These are phyloP conservation scores for Capronia coronata DNA, from an alignment of 2,329 filamentous ascomycete genomes.

Conservation along the genomic window DNA sequence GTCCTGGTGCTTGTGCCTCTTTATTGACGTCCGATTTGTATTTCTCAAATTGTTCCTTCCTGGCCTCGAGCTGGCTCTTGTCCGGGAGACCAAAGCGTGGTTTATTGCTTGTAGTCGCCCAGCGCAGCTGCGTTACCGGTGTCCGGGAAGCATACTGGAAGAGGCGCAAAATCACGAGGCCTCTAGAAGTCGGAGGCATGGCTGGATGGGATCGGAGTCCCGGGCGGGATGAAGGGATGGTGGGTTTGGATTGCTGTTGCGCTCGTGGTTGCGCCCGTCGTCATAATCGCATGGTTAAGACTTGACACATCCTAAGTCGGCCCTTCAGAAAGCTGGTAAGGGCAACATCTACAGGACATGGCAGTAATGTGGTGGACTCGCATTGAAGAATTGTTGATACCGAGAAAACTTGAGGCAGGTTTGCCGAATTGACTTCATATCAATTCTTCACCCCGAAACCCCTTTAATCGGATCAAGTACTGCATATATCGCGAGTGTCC, in stretches of 20 bases:
- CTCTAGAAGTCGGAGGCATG: slow-evolving; percentile 12
- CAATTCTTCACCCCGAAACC: not conserved
- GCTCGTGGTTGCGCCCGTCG: not conserved
- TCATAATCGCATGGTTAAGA: not conserved
- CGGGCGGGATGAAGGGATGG: not conserved
- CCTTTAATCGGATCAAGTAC: too few relatives aligned
- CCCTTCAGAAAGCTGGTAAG: too few relatives aligned
- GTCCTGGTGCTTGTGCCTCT: not conserved
- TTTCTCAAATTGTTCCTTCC: not conserved
- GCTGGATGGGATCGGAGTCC: not conserved
- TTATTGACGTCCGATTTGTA: not conserved
- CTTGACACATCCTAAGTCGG: not conserved
- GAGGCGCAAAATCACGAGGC: not conserved
- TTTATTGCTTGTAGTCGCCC: not conserved
- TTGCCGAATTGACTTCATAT: not conserved
- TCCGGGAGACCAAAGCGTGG: not conserved
- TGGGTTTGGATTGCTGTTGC: too few relatives aligned
- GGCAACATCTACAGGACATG: not conserved
- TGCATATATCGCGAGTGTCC: too few relatives aligned
- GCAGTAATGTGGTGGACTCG: not conserved
- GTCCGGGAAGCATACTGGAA: not conserved
- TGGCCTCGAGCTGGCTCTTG: not conserved
- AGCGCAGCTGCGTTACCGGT: not conserved
- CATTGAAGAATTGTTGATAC: too few relatives aligned
- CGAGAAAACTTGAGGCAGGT: slow-evolving; percentile 2